Evolutionary conservation across 805 yeast genomes (phyloP), one percentile per base, ranked within the genome.

Genomic region (Yarrowia sp.): DNA sequence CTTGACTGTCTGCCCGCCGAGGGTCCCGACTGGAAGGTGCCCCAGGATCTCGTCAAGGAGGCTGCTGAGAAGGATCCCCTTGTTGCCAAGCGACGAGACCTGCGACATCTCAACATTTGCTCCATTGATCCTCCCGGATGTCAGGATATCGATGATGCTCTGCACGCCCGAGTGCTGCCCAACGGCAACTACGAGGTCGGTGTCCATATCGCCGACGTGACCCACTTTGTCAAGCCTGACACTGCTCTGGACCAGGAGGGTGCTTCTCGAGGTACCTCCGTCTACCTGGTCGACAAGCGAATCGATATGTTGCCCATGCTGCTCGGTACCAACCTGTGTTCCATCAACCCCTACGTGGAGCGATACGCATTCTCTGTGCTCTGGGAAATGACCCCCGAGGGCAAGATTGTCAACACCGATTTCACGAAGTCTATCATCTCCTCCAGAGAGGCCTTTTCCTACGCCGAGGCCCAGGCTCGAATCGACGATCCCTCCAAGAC

Each of bases 141-240:
- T 87, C 98, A 93, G 72, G 99, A 95, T 86, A 95, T 95, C 75
- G 99, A 95, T 81, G 97, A 95, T 81, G 99, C 99, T 0, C 82
- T 95, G 61, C 99, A 95, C 76, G 98, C 98, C 0, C 81, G 84
- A 71, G 77, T 77, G 67, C 83, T 95, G 63, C 92, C 97, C 1
- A 95, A 95, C 77, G 99, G 99, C 0, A 91, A 94, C 77, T 92
- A 86, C 82, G 97, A 95, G 77, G 97, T 95, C 69, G 99, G 99
- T 75, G 99, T 95, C 40, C 99, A 95, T 76, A 95, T 95, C 81
- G 99, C 99, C 10, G 99, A 95, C 80, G 99, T 95, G 40, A 91
- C 98, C 0, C 97, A 95, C 80, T 95, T 95, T 76, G 99, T 95
- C 56, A 92, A 92, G 78, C 89, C 99, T 0, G 89, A 88, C 71